Evolutionary conservation across 2,329 filamentous ascomycete species (phyloP), one percentile per base, ranked within the genome.

Genomic region (Penicillium palitans): DNA sequence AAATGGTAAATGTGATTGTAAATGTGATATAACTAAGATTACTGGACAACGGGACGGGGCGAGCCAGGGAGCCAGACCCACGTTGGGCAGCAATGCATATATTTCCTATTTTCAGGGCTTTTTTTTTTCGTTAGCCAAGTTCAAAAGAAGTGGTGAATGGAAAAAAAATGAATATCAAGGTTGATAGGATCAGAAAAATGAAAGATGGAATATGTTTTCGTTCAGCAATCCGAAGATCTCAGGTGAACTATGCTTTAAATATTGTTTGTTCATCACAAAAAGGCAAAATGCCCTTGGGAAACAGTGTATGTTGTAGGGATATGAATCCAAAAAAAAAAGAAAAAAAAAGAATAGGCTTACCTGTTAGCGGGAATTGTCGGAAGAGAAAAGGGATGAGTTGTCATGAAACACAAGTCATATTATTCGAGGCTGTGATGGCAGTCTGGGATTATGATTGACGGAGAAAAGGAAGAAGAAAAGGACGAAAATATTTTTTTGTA

Each of bases 191-290:
- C 70, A 73, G 71, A 73, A 73, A 73, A 64, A 66, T 67, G 67
- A 71, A 74, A 73, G 70, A 75, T 75, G 72, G 70, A 72, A 67
- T 68, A 65, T 65, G 66, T 74, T 74, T 64, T 76, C 74, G 72
- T 75, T 76, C 74, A 76, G 60, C 56, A 66, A 71, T 72, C 68
- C 68, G 68, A 67, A 71, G 72, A 74, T 69, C 68, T 76, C 73
- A 75, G 73, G 67, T 76, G 74, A 76, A 76, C 74, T 76, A 76
- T 76, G 73, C 74, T 70, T 70, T 67, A 62, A 62, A 57, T 62
- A 68, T 67, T 66, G 51, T 67, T 70, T 71, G 66, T 67, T 76
- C 74, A 76, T 76, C 73, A 75, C 70, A 45, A 57, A 56, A 56
- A 42, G 53, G 39, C 21, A 19, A n/a, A 33, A 27, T 39, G 31